Conservation (phyloP, 257 asterid genomes). For the Linaria vulgaris region DNA sequence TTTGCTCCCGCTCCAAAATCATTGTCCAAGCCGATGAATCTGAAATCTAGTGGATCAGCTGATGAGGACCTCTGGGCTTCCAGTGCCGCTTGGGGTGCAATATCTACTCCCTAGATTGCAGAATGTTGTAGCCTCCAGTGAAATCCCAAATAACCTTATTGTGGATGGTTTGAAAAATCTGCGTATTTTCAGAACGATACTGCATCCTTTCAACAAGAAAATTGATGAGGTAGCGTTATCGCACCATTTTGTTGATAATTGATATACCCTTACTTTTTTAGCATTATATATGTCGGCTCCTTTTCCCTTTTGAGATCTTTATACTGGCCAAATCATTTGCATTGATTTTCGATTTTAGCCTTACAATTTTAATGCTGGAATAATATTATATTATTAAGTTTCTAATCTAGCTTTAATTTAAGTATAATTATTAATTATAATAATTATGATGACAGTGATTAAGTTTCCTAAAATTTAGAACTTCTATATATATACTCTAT, state of each 20-base stretch:
- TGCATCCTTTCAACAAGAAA: slow-evolving; percentile 82
- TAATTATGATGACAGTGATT: too few species aligned
- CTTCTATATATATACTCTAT: too few species aligned
- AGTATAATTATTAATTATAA: too few species aligned
- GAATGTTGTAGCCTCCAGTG: slow-evolving; percentile 51
- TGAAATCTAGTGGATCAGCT: too few species aligned
- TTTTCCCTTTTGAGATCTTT: slow-evolving; percentile 1
- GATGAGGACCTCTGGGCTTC: slow-evolving; percentile 88
- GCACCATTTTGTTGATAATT: slow-evolving; percentile 2
- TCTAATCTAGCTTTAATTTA: too few species aligned
- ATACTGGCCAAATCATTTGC: neutral
- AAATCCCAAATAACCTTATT: slow-evolving; percentile 34
- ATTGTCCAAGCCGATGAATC: too few species aligned
- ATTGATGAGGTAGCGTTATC: slow-evolving; percentile 69
- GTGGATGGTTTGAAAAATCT: slow-evolving; percentile 45
- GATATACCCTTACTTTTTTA: neutral
- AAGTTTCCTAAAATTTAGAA: too few species aligned
- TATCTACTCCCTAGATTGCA: slow-evolving; percentile 56
- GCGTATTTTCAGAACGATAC: slow-evolving; percentile 34
- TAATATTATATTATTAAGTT: too few species aligned
- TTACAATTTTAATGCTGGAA: too few species aligned
- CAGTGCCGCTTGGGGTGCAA: slow-evolving; percentile 82
- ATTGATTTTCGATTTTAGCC: too few species aligned
- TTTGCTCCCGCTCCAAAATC: slow-evolving; percentile 69
- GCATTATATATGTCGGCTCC: too few species aligned